phyloP scores from a whole-genome alignment of 176 grass and related monocot species.

The Elymus sibiricus region DNA sequence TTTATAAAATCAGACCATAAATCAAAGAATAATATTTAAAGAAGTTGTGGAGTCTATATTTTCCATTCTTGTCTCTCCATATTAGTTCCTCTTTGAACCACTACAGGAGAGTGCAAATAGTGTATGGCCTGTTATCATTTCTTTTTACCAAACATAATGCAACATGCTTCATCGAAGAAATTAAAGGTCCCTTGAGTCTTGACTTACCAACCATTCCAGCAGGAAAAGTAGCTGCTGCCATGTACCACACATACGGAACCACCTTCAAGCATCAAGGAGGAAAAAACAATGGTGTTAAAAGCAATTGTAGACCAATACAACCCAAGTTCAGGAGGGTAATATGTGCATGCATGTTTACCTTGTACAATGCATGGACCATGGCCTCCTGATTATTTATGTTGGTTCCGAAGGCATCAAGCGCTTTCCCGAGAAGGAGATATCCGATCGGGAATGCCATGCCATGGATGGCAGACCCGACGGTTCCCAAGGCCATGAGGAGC shows the following conservation, averaged over 20 bases:
- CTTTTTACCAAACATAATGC: background rate
- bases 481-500: conserved; percentile 56
- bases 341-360: conserved; percentile 28
- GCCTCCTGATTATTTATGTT: conserved; percentile 43
- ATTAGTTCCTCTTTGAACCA: background rate
- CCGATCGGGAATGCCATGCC: conserved; percentile 59
- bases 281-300: background rate
- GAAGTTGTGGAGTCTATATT: background rate
- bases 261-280: conserved; percentile 41
- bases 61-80: background rate
- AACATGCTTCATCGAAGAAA: background rate
- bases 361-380: conserved; percentile 52
- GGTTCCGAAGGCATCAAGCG: conserved; percentile 58
- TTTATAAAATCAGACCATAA: background rate
- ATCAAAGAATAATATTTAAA: background rate
- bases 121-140: background rate
- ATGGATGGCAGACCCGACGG: conserved; percentile 47
- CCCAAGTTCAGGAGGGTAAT: background rate
- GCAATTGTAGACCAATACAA: background rate
- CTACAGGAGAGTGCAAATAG: background rate
- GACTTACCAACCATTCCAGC: conserved; percentile 66
- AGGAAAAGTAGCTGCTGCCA: conserved; percentile 73
- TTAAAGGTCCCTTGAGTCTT: background rate
- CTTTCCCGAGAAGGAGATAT: conserved; percentile 62
- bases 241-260: conserved; percentile 73